A percentile compares a stretch with the other conserved stretches of the same genome.
Evolutionary conservation across 768 basidiomycete species (phyloP).

Genomic region (Auricularia sp.): DNA sequence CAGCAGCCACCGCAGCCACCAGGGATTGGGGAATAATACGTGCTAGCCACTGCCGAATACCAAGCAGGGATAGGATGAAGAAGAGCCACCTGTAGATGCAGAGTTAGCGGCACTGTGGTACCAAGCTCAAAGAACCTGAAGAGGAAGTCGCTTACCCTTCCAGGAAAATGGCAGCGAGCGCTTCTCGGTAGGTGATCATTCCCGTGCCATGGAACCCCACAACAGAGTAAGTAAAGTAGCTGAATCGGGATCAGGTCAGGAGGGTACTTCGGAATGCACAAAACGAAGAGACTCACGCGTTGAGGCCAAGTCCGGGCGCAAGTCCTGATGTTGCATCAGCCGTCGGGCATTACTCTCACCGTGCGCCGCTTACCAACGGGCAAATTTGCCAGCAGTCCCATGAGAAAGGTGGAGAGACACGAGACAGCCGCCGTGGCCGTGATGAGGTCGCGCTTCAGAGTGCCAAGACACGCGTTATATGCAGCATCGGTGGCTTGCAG

Average conservation of each 20-base stretch:
- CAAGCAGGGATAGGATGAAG: conserved; percentile 66
- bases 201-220: conserved; percentile 74
- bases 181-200: conserved; percentile 65
- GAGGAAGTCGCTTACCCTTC: conserved; percentile 50
- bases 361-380: conserved; percentile 45
- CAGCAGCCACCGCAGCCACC: conserved; percentile 74
- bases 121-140: no score
- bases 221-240: conserved; percentile 76
- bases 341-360: background rate
- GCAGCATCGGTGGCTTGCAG: conserved; percentile 12
- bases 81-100: conserved; percentile 57
- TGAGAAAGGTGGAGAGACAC: conserved; percentile 64
- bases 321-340: conserved; percentile 23
- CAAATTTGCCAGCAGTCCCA: conserved; percentile 80
- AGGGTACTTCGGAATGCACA: conserved; percentile 9
- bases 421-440: conserved; percentile 73
- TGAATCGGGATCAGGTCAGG: background rate
- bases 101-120: no score
- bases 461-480: conserved; percentile 22
- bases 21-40: conserved; percentile 83
- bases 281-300: conserved; percentile 53
- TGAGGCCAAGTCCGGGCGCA: conserved; percentile 77
- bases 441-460: conserved; percentile 63
- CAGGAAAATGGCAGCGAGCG: conserved; percentile 75
- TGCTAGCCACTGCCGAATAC: conserved; percentile 83